Evolutionary conservation across 345 rosid genomes (phyloP).

Genomic region (Arabis hirsuta): DNA sequence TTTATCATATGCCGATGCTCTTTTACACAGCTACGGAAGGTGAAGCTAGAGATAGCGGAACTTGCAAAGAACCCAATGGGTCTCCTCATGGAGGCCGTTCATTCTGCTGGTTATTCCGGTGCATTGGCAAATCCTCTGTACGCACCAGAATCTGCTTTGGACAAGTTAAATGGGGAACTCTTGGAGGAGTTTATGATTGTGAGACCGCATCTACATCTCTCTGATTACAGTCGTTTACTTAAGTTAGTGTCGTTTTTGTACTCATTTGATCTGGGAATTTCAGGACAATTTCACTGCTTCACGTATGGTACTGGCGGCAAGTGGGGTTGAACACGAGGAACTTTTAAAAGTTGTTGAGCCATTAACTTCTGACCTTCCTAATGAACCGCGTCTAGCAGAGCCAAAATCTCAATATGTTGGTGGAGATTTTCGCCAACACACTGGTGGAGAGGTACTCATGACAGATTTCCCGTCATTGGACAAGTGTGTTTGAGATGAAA

Average conservation of each 20-base stretch:
- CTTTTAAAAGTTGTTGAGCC: slow-evolving; percentile 67
- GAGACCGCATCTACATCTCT: slow-evolving; percentile 40
- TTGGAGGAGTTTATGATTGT: slow-evolving; percentile 72
- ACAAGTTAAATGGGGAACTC: slow-evolving; percentile 51
- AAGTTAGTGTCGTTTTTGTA: slow-evolving; percentile 3
- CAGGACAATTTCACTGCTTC: slow-evolving; percentile 74
- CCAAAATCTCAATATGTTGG: slow-evolving; percentile 70
- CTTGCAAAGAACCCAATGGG: slow-evolving; percentile 69
- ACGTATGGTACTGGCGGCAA: slow-evolving; percentile 77
- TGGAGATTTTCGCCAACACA: slow-evolving; percentile 72
- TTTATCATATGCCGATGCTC: neutral
- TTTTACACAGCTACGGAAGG: slow-evolving; percentile 56
- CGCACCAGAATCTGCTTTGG: slow-evolving; percentile 60
- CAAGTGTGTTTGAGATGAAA: slow-evolving; percentile 21
- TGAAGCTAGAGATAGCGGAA: slow-evolving; percentile 63
- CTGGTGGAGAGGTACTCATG: slow-evolving; percentile 59
- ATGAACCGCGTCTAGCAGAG: slow-evolving; percentile 40
- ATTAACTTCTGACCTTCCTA: slow-evolving; percentile 67
- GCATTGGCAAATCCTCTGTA: slow-evolving; percentile 74
- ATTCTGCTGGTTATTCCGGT: slow-evolving; percentile 66
- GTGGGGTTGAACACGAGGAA: slow-evolving; percentile 71
- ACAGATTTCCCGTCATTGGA: slow-evolving; percentile 21
- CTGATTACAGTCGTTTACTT: slow-evolving; percentile 19
- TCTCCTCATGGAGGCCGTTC: slow-evolving; percentile 75
- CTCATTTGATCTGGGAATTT: slow-evolving; percentile 33